Evolutionary conservation across 1,284 basidiomycete genomes (phyloP), one percentile per base, ranked within the genome.

Genomic region (Chalciporus sp.): DNA sequence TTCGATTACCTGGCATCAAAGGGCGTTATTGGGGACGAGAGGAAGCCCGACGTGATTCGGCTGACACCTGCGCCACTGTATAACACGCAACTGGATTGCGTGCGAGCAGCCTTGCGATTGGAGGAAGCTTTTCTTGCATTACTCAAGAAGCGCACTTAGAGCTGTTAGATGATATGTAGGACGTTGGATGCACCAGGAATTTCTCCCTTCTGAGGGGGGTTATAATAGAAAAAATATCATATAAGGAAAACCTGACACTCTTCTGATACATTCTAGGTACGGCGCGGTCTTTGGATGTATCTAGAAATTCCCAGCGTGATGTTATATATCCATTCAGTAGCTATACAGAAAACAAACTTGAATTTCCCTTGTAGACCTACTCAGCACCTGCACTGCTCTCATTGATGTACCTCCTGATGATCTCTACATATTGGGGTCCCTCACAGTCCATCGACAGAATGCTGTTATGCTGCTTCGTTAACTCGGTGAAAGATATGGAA

Each of bases 1-100:
- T 84, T 86, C 58, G 71, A 80, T 49, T 76, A 74, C 29, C 72
- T 97, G 68, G 73, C 79, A 44, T 78, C 78, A 56, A 73, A 77
- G 52, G 95, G 95, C 14, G 87, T 98, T 9, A 81, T 96, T 54
- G 94, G 92, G 16, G 95, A 98, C 72, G 92, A 95, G 72, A 77
- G 95, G 62, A 77, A 87, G 64, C 95, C 95, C 20, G 89, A 93
- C 66, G 92, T 98, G 52, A 94, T 98, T 61, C 83, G 95, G 11
- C 74, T 97, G 42, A 82, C 92, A 49, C 94, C 95, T 33, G 79
- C 80, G 10, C 89, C 93, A 39, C 74, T 97, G 65, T 98, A 96
- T 72, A 95, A 90, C 68, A 88, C 86, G 10, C 79, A 85, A 63
- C 74, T 78, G 60, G 94, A 97, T 62, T 89, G 91, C 56, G 83